A percentile compares a stretch with the other conserved stretches of the same genome.
Evolutionary conservation across 306 rosid genomes (phyloP).

Genomic region (Medicago lupulina): DNA sequence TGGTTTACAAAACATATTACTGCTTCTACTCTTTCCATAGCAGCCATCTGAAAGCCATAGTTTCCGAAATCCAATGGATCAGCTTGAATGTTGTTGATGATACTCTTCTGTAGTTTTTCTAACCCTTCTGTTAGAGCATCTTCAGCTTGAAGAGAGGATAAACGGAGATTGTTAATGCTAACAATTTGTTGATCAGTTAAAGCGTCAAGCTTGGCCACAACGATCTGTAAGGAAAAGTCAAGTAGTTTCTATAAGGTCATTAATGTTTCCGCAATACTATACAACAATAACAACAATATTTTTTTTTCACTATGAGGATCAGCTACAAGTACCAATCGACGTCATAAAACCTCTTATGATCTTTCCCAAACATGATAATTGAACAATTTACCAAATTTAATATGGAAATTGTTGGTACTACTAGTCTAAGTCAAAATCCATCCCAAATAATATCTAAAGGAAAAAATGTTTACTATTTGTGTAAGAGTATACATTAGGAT

Average conservation of each 20-base stretch:
- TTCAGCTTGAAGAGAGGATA: conserved; percentile 83
- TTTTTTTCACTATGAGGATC: too few relatives aligned
- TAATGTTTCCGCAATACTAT: neutral
- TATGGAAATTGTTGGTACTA: too few relatives aligned
- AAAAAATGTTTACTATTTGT: too few relatives aligned
- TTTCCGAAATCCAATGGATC: conserved; percentile 50
- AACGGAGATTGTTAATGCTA: conserved; percentile 50
- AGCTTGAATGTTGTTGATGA: conserved; percentile 54
- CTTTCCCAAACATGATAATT: too few relatives aligned
- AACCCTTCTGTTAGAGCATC: conserved; percentile 88
- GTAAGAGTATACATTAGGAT: conserved; percentile 3
- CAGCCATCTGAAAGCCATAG: conserved; percentile 60
- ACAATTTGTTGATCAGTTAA: conserved; percentile 60
- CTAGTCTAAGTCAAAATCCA: too few relatives aligned
- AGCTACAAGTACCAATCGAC: too few relatives aligned
- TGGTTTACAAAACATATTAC: conserved; percentile 71
- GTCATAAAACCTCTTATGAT: too few relatives aligned
- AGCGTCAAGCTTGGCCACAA: conserved; percentile 62
- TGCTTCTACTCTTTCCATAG: conserved; percentile 66
- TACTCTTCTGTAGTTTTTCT: conserved; percentile 76
- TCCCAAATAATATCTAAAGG: too few relatives aligned
- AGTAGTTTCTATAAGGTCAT: neutral
- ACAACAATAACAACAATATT: too few relatives aligned
- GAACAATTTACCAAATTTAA: too few relatives aligned
- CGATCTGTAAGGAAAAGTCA: conserved; percentile 51